These are phyloP conservation scores for Eimeria tenella DNA, from an alignment of 169 alveolate species.

Conservation along the genomic window DNA sequence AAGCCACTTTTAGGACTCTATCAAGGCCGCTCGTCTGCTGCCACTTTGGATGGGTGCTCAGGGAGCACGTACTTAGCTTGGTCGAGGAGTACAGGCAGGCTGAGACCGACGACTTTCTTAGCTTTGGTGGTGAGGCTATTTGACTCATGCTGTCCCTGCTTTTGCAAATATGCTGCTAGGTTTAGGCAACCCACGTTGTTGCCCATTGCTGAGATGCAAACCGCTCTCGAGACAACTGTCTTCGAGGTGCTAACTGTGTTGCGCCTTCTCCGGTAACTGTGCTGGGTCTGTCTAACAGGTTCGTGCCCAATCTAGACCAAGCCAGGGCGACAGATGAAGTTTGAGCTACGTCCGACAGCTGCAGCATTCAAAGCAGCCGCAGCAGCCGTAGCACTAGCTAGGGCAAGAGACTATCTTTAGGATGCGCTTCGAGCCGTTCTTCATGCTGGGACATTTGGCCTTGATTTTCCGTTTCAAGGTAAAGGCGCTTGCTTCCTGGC, in stretches of 20 bases:
- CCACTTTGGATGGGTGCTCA: slow-evolving; percentile 22
- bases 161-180: neutral
- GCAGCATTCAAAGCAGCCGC: neutral
- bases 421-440: too few relatives aligned
- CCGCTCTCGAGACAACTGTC: neutral
- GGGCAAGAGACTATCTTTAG: too few relatives aligned
- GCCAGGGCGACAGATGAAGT: neutral
- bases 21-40: neutral
- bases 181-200: neutral
- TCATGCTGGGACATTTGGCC: too few relatives aligned
- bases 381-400: neutral
- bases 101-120: slow-evolving; percentile 96
- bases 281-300: neutral
- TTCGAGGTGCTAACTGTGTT: neutral
- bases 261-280: neutral
- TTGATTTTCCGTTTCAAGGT: too few relatives aligned
- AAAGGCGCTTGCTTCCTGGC: too few relatives aligned
- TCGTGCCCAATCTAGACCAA: slow-evolving; percentile 37
- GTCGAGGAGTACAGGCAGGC: slow-evolving; percentile 98
- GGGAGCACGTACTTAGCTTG: slow-evolving; percentile 94
- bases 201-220: neutral
- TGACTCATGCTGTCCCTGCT: neutral
- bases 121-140: slow-evolving; percentile 81
- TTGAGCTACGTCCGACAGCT: neutral
- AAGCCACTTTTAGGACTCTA: neutral